Percentiles rank a stretch among this genome's conserved stretches.
phyloP scores from a whole-genome alignment of 768 basidiomycete genomes.

The Erythrobasidium yunnanense region DNA sequence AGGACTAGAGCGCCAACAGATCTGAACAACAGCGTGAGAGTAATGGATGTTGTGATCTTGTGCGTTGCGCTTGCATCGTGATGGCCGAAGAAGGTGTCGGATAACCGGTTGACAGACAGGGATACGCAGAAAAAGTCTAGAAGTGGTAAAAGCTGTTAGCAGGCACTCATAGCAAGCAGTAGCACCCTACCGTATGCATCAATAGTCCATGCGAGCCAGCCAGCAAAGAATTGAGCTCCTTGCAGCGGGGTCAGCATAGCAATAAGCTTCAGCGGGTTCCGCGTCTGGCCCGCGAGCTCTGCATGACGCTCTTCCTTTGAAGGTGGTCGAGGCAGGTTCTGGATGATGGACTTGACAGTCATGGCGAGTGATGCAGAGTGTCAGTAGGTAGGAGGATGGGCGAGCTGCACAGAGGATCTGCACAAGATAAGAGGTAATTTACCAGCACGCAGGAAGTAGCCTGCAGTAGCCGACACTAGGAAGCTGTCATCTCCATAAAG shows the following conservation, averaged over 20 bases:
- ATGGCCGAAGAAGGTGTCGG: constrained; percentile 36
- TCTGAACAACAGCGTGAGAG: constrained; percentile 77
- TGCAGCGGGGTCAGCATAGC: constrained; percentile 3
- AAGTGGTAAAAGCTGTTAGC: background rate
- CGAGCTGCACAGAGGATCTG: too few relatives aligned
- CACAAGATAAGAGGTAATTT: too few relatives aligned
- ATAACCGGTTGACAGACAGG: constrained; percentile 38
- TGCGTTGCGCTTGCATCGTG: constrained; percentile 13
- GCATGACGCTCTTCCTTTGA: constrained; percentile 12
- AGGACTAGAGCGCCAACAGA: constrained; percentile 50
- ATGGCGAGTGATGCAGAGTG: too few relatives aligned
- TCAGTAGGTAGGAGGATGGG: too few relatives aligned
- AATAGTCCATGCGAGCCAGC: constrained; percentile 68
- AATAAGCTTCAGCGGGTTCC: constrained; percentile 16
- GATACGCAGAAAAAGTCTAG: constrained; percentile 51
- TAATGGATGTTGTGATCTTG: constrained; percentile 60
- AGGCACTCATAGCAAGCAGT: constrained; percentile 46
- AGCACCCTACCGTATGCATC: constrained; percentile 57
- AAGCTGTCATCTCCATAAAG: too few relatives aligned
- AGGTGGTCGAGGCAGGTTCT: constrained; percentile 27
- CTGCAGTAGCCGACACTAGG: too few relatives aligned
- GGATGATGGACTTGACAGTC: constrained; percentile 32
- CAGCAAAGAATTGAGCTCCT: constrained; percentile 11
- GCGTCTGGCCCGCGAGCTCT: background rate
- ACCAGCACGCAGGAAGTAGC: too few relatives aligned